These are phyloP conservation scores for Epichloe sp. DNA, from an alignment of 2,329 filamentous ascomycete species.

Conservation along the genomic window DNA sequence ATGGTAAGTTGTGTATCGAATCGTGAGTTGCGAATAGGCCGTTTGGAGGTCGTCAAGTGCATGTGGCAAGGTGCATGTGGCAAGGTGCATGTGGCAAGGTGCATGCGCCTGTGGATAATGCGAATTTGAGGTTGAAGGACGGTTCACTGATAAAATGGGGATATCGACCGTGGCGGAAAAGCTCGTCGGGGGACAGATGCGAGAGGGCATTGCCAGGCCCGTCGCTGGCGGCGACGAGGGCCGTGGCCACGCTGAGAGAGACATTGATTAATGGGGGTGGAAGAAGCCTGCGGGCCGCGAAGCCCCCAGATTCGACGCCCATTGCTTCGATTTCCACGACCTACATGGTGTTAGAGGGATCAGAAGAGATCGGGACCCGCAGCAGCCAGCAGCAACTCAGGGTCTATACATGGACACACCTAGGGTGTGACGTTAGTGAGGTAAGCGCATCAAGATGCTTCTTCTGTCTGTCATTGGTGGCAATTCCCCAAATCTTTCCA, in stretches of 20 bases:
- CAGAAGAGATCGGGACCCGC: constrained; percentile 16
- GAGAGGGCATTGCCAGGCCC: constrained; percentile 4
- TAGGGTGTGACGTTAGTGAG: background rate
- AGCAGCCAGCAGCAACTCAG: constrained; percentile 11
- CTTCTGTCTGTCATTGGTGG: too few species aligned
- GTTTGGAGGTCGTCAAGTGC: background rate
- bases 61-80: background rate
- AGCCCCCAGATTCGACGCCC: constrained; percentile 16
- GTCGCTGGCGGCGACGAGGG: background rate
- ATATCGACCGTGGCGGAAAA: constrained; percentile 1
- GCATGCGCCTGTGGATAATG: background rate
- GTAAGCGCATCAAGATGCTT: background rate
- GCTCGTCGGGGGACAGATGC: background rate
- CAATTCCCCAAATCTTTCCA: too few species aligned
- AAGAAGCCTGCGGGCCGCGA: constrained; percentile 4
- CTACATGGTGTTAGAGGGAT: constrained; percentile 14
- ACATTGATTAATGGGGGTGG: background rate
- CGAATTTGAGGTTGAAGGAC: background rate
- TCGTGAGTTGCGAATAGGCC: background rate
- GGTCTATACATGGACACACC: constrained; percentile 7
- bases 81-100: background rate
- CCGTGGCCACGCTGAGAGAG: background rate
- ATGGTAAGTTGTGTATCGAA: background rate
- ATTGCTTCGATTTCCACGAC: constrained; percentile 23
- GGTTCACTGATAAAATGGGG: background rate